These are phyloP conservation scores for Candida michaelii DNA, from an alignment of 805 yeast species.

Conservation along the genomic window DNA sequence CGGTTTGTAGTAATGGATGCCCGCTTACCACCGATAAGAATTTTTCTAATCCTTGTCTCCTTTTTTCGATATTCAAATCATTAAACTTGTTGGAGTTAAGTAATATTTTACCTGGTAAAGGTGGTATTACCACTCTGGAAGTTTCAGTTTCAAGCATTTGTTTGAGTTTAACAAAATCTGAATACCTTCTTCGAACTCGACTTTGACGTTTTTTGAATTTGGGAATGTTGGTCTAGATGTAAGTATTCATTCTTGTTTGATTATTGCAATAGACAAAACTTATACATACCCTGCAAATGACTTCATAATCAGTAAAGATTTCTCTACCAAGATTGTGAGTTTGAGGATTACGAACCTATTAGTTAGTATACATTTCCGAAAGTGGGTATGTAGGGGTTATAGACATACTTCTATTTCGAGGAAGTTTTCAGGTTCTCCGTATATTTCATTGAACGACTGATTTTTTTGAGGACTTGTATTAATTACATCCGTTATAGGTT, in stretches of 20 bases:
- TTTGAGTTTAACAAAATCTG: constrained; percentile 83
- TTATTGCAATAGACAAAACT: too few relatives aligned
- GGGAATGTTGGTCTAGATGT: constrained; percentile 72
- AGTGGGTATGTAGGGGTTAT: not conserved
- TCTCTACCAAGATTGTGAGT: constrained; percentile 67
- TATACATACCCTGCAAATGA: constrained; percentile 58
- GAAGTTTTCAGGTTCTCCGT: constrained; percentile 93
- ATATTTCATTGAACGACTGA: constrained; percentile 76
- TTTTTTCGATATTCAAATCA: constrained; percentile 77
- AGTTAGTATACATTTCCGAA: constrained; percentile 27
- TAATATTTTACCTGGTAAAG: constrained; percentile 85
- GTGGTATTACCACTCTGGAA: constrained; percentile 78
- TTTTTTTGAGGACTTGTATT: constrained; percentile 28
- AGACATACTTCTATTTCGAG: constrained; percentile 77
- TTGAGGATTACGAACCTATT: constrained; percentile 54
- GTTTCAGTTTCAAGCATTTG: constrained; percentile 73
- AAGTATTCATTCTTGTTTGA: constrained; percentile 12
- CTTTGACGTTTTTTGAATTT: constrained; percentile 67
- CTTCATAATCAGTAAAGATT: constrained; percentile 89
- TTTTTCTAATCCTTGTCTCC: constrained; percentile 80
- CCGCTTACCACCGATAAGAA: constrained; percentile 81
- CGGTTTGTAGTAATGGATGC: constrained; percentile 90
- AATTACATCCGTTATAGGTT: constrained; percentile 44
- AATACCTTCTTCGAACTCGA: constrained; percentile 79
- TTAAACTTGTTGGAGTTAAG: constrained; percentile 67